Base-by-base conservation (phyloP, 495 filamentous ascomycete species). In the Lophium mytilinum region DNA sequence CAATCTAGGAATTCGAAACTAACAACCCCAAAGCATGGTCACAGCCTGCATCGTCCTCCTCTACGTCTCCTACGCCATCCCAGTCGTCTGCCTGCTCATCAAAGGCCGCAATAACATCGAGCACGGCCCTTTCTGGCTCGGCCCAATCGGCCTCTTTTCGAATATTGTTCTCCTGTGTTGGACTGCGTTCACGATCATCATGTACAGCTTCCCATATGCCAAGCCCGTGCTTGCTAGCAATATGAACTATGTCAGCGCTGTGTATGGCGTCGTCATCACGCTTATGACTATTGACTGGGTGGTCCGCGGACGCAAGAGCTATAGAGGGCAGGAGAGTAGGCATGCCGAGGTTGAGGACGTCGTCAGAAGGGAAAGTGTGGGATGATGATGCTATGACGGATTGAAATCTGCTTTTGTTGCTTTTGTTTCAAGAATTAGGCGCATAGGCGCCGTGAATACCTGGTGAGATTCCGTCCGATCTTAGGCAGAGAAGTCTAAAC, bases 121-220 rank as follows among this genome's bases (percentile, higher is more conserved):
- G 8, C 65, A 57, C 24, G 65, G 67, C 12, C 65, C 67, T n/a
- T 69, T 69, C 57, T 69, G 62, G 65, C 62, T 69, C 40, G 62
- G 62, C 11, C 59, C 48, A 36, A 45, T 68, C 53, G 65, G 67
- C 35, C 46, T 68, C 37, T 11, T 69, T 36, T 40, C 62, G 15
- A 68, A 69, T 53, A 48, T 62, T 19, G 58, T 69, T 6, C 47
- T 64, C n/a, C 60, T 69, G 33, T 10, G 36, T 19, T 69, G 67
- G 67, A 69, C 67, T 5, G 37, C 66, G 18, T 69, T 69, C 54
- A 67, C 67, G 1, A 39, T 68, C 60, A 41, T 69, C 48, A 68
- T 69, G 65, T 69, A 66, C 62, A 61, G 56, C 55, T 68, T 69
- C 50, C 67, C 67, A 1, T 66, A 64, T 47, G 48, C 57, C 2